These are phyloP conservation scores for Pterulicium gracile DNA, from an alignment of 1,284 basidiomycete genomes.

Conservation along the genomic window DNA sequence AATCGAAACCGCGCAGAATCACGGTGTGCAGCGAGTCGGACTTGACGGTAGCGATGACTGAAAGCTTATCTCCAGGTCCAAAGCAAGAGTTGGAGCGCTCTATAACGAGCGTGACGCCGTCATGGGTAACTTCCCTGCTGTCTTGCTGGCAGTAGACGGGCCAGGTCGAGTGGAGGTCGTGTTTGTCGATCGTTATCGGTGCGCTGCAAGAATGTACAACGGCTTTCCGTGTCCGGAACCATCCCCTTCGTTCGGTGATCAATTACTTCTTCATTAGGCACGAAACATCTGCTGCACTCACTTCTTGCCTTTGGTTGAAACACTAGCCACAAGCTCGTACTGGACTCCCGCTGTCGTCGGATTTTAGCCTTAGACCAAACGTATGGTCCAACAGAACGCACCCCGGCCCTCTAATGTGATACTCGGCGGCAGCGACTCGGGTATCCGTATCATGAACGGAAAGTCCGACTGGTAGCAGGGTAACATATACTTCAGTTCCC, in stretches of 20 bases:
- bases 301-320: conserved; percentile 78
- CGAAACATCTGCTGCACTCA: conserved; percentile 23
- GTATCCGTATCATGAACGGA: conserved; percentile 77
- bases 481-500: too few relatives aligned
- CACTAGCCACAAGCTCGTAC: conserved; percentile 77
- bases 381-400: conserved; percentile 22
- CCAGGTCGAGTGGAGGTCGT: conserved; percentile 85
- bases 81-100: conserved; percentile 68
- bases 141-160: conserved; percentile 77
- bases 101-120: conserved; percentile 66
- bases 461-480: conserved; percentile 45
- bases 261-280: neutral
- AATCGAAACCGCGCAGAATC: conserved; percentile 71
- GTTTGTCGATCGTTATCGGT: conserved; percentile 75
- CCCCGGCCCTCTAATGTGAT: conserved; percentile 66
- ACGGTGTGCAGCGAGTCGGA: conserved; percentile 55
- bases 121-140: conserved; percentile 49
- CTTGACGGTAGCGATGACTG: conserved; percentile 58
- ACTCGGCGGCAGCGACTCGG: conserved; percentile 75
- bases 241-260: conserved; percentile 33
- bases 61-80: conserved; percentile 74
- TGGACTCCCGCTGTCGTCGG: conserved; percentile 52
- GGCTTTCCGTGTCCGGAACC: conserved; percentile 64
- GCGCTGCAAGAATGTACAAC: conserved; percentile 48
- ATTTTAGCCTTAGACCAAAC: too few relatives aligned